Base-by-base conservation (phyloP, 768 basidiomycete genomes). In the Cystofilobasidium capitatum region DNA sequence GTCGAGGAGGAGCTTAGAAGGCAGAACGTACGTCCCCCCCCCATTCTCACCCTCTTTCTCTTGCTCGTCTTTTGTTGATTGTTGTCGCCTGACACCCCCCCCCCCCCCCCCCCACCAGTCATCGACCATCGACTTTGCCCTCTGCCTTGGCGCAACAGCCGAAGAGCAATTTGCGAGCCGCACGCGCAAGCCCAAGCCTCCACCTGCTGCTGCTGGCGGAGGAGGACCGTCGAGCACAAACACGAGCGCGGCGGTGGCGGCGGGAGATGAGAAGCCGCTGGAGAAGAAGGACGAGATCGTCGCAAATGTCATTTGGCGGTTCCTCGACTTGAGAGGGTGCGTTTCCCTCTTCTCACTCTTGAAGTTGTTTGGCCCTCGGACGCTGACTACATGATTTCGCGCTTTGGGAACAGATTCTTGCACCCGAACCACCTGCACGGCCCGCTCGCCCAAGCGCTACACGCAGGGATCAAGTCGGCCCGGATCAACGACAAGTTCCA, bases 281-380 rank as follows among this genome's bases (percentile, higher is more conserved):
- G 94, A 98, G 69, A 97, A 96, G 80, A 98, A 98, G 79, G 96
- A 99, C 73, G 96, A 99, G 77, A 82, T 96, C 0, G 96, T 99
- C 4, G 93, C 93, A 10, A 99, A 99, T 75, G 92, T 94, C 33
- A 89, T 99, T 64, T 97, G 93, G 93, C 85, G 94, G 62, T 97
- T 98, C 83, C 83, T 99, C 65, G 94, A 97, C 77, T 80, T 97
- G 66, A 81, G 96, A 78, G 91, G 92, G 93, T 94, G 78, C 75
- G 86, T 83, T 20, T 37, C 37, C 60, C 17, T 29, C n/a, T 22
- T 22, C 24, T 20, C 31, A 12, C 37, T 26, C 31, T 13, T 31
- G 12, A 29, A 1, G 35, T 39, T 26, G 31, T 35, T 44, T n/a
- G n/a, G n/a, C n/a, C n/a, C n/a, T n/a, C n/a, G n/a, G n/a, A n/a